These are phyloP conservation scores for Westerdykella sp. DNA, from an alignment of 2,329 filamentous ascomycete genomes.

Conservation along the genomic window DNA sequence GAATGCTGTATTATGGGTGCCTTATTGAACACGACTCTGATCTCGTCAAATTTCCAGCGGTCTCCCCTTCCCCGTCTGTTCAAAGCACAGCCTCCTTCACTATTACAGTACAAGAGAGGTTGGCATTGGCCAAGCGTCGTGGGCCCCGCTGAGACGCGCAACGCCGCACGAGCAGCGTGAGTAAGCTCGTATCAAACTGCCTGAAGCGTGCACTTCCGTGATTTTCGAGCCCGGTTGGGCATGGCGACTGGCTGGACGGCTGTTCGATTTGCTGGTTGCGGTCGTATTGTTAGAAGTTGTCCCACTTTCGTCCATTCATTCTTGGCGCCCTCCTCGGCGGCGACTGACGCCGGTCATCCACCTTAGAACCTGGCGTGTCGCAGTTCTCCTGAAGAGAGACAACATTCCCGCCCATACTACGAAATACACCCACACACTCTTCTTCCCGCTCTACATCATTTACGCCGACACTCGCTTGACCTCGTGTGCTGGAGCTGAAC, in stretches of 20 bases:
- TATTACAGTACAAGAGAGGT: no score
- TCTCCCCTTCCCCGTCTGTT: not conserved
- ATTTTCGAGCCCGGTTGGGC: not conserved
- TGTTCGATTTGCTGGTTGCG: not conserved
- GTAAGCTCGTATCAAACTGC: conserved; percentile 1
- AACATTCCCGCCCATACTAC: not conserved
- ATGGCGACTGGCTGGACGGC: not conserved
- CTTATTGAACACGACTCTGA: no score
- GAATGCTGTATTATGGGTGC: no score
- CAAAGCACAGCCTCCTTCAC: not conserved
- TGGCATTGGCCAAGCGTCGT: not conserved
- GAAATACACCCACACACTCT: not conserved
- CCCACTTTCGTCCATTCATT: not conserved
- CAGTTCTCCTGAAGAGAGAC: conserved; percentile 1
- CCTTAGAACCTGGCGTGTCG: conserved; percentile 3
- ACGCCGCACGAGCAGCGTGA: conserved; percentile 5
- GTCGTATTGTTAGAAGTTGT: not conserved
- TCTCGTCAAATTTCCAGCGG: no score
- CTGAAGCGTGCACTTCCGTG: not conserved
- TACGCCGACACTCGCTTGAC: conserved; percentile 3
- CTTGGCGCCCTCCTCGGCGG: not conserved
- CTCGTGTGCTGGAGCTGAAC: not conserved
- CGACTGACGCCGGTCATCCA: not conserved
- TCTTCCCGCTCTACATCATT: not conserved
- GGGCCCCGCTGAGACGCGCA: conserved; percentile 6